These are phyloP conservation scores for Phytophthora fragariae DNA, from an alignment of 352 stramenopile genomes.

Conservation along the genomic window DNA sequence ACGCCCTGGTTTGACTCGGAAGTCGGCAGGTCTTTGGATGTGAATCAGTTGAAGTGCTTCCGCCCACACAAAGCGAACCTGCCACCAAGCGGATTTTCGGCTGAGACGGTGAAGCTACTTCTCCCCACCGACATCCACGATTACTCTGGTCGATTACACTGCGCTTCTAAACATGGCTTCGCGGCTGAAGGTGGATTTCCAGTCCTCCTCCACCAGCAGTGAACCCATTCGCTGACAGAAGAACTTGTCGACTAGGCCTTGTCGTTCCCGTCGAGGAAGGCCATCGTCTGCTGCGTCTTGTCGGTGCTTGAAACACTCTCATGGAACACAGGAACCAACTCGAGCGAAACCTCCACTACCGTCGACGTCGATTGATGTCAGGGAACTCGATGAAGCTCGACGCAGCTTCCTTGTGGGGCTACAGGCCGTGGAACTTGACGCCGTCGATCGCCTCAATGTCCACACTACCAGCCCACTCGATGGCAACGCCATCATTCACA, in stretches of 20 bases:
- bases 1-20: neutral
- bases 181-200: constrained; percentile 36
- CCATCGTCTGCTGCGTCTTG: constrained; percentile 27
- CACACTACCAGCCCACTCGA: constrained; percentile 9
- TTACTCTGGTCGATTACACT: constrained; percentile 9
- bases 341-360: constrained; percentile 51
- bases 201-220: constrained; percentile 32
- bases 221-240: constrained; percentile 34
- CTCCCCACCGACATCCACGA: neutral
- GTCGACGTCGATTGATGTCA: constrained; percentile 27
- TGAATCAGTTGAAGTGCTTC: constrained; percentile 15
- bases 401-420: constrained; percentile 32
- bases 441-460: constrained; percentile 19
- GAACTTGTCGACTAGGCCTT: constrained; percentile 29
- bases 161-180: neutral
- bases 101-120: constrained; percentile 21
- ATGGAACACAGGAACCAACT: constrained; percentile 52
- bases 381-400: constrained; percentile 23
- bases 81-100: constrained; percentile 12
- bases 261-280: constrained; percentile 25
- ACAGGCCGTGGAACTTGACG: constrained; percentile 8
- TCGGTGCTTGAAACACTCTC: constrained; percentile 44
- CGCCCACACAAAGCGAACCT: neutral
- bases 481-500: neutral
- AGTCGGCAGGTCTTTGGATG: neutral